Evolutionary conservation across 805 yeast genomes (phyloP).

Genomic region (Saturnispora sekii): DNA sequence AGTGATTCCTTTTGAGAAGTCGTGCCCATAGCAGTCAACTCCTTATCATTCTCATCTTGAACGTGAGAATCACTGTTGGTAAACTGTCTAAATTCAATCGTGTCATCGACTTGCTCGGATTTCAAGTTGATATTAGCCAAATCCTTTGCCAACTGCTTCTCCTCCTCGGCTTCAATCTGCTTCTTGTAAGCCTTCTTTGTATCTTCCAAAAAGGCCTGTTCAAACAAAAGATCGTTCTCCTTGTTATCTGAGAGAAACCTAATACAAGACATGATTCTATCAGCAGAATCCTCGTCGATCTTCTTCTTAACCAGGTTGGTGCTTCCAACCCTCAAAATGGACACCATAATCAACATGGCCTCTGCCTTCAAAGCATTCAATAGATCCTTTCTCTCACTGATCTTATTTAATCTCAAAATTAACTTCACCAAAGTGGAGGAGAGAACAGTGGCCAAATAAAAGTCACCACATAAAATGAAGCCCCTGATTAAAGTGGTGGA

Average conservation of each 20-base stretch:
- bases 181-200: slow-evolving; percentile 75
- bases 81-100: slow-evolving; percentile 72
- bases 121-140: slow-evolving; percentile 50
- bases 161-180: slow-evolving; percentile 54
- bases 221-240: slow-evolving; percentile 31
- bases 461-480: slow-evolving; percentile 77
- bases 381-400: slow-evolving; percentile 39
- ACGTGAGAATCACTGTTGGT: slow-evolving; percentile 33
- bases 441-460: slow-evolving; percentile 80
- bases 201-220: slow-evolving; percentile 77
- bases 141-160: slow-evolving; percentile 44
- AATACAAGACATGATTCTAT: slow-evolving; percentile 82
- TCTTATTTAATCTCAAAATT: slow-evolving; percentile 61
- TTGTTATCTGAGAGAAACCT: slow-evolving; percentile 65
- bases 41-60: slow-evolving; percentile 44
- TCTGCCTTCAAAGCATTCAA: slow-evolving; percentile 88
- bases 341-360: slow-evolving; percentile 86
- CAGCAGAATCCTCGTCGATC: slow-evolving; percentile 96
- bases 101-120: slow-evolving; percentile 71
- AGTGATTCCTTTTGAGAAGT: slow-evolving; percentile 46
- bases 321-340: slow-evolving; percentile 82
- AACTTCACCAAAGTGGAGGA: slow-evolving; percentile 84
- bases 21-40: slow-evolving; percentile 46
- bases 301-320: slow-evolving; percentile 56
- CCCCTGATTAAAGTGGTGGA: slow-evolving; percentile 66